Percentiles rank a stretch among this genome's conserved stretches.
Conservation (phyloP, 2,329 filamentous ascomycete genomes). For the Nemania sp. region DNA sequence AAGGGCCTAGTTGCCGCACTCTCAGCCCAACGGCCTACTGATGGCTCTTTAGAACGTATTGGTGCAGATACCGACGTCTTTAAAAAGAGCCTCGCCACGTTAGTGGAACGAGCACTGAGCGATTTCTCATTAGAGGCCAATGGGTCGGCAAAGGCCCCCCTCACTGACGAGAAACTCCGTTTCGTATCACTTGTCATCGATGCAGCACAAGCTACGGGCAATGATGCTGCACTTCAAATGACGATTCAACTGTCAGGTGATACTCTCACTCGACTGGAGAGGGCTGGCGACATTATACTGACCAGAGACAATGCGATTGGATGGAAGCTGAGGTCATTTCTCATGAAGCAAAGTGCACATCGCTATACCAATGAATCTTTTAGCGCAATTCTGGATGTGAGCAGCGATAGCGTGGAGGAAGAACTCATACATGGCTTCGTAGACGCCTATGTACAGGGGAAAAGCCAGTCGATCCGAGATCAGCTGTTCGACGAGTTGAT, state of each 20-base stretch:
- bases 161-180: slow-evolving; percentile 25
- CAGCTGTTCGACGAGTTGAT: slow-evolving; percentile 33
- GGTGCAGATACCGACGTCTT: slow-evolving; percentile 25
- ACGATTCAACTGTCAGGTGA: slow-evolving; percentile 33
- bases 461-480: slow-evolving; percentile 23
- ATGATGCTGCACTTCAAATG: slow-evolving; percentile 16
- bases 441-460: slow-evolving; percentile 35
- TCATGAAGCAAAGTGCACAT: slow-evolving; percentile 33
- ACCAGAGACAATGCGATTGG: slow-evolving; percentile 28
- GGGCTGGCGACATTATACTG: slow-evolving; percentile 28
- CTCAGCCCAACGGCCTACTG: slow-evolving; percentile 19
- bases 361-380: slow-evolving; percentile 29
- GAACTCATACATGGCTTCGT: slow-evolving; percentile 35
- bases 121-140: slow-evolving; percentile 30
- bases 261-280: slow-evolving; percentile 30
- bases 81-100: slow-evolving; percentile 30
- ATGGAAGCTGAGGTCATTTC: slow-evolving; percentile 40
- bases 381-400: slow-evolving; percentile 30
- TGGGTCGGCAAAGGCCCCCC: slow-evolving; percentile 9
- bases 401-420: slow-evolving; percentile 27
- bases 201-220: slow-evolving; percentile 31
- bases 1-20: slow-evolving; percentile 35
- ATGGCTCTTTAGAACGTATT: slow-evolving; percentile 18
- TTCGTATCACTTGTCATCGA: slow-evolving; percentile 31
- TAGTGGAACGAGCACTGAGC: slow-evolving; percentile 32